phyloP scores from a whole-genome alignment of 805 yeast species.

The Pichia paraexigua region DNA sequence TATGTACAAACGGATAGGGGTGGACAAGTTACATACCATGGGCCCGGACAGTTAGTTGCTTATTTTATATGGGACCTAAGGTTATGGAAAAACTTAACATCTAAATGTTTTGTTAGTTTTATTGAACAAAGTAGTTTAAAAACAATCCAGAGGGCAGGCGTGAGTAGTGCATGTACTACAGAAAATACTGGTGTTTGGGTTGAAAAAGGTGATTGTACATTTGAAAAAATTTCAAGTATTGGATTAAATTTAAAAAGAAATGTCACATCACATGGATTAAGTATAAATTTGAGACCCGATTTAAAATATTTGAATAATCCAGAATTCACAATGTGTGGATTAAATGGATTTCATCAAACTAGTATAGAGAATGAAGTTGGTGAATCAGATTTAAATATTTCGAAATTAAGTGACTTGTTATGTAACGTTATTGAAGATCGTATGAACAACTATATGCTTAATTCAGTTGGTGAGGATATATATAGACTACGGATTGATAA shows the following conservation, averaged over 20 bases:
- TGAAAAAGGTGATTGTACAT: slow-evolving; percentile 15
- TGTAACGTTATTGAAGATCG: slow-evolving; percentile 34
- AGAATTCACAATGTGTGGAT: slow-evolving; percentile 76
- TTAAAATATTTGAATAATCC: slow-evolving; percentile 55
- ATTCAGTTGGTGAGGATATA: neutral
- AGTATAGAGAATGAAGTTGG: slow-evolving; percentile 32
- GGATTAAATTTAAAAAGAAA: slow-evolving; percentile 83
- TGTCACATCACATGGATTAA: slow-evolving; percentile 84
- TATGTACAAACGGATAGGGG: slow-evolving; percentile 83
- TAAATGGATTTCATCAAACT: slow-evolving; percentile 53
- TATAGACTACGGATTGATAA: neutral
- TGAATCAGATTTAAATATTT: slow-evolving; percentile 27
- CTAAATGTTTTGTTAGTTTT: slow-evolving; percentile 44
- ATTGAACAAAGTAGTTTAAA: slow-evolving; percentile 28
- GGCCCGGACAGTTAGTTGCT: slow-evolving; percentile 87
- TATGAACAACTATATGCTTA: slow-evolving; percentile 7
- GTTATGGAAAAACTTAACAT: slow-evolving; percentile 43
- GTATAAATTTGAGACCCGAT: slow-evolving; percentile 72
- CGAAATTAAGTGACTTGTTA: slow-evolving; percentile 27
- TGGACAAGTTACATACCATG: slow-evolving; percentile 95
- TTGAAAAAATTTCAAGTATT: slow-evolving; percentile 70
- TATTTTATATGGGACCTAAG: slow-evolving; percentile 72
- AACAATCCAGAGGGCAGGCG: slow-evolving; percentile 28
- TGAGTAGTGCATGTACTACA: slow-evolving; percentile 41
- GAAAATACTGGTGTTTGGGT: slow-evolving; percentile 90